Evolutionary conservation across 805 yeast species (phyloP), one percentile per base, ranked within the genome.

Genomic region (Metschnikowia cubensis): DNA sequence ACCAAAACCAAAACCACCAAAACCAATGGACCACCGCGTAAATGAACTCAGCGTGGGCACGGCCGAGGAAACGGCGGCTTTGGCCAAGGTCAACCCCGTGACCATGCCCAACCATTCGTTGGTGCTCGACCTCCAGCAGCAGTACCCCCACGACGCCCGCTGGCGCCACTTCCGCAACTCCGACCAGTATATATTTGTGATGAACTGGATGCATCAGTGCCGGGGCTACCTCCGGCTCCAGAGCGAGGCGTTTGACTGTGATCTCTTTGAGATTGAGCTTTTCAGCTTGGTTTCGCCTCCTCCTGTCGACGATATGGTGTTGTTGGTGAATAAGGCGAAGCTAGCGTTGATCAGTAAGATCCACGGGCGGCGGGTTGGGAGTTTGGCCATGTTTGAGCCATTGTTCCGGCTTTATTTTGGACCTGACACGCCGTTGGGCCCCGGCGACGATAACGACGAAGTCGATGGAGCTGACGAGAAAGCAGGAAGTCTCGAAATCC

Each of bases 211-310:
- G 25, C 74, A 74, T 53, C 68, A 74, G 42, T 75, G 78, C 61
- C 75, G 83, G 48, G 82, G 81, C 21, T 71, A 73, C 44, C 62
- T 83, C 34, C 79, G 73, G 55, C 62, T 84, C 48, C 68, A 69
- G 11, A 67, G 71, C 6, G 87, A 82, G 48, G 70, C 71, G 11
- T 80, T 83, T 55, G 85, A 83, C 57, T 75, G 77, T 6, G 84
- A 82, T 50, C 67, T 77, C 17, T 75, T 83, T 52, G 89, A 84
- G 58, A 82, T 82, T 57, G 89, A 84, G 56, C 65, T 84, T 13
- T 67, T 82, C 36, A 58, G 65, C 50, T 58, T 67, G 53, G 64
- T 65, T 17, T 38, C 54, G 42, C 73, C 73, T 17, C 66, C 66
- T 10, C 73, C 71, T 0, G 51, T 68, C 17, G 70, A 69, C 54